Evolutionary conservation across 2,329 filamentous ascomycete species (phyloP).

Genomic region (Exophiala bonariae): DNA sequence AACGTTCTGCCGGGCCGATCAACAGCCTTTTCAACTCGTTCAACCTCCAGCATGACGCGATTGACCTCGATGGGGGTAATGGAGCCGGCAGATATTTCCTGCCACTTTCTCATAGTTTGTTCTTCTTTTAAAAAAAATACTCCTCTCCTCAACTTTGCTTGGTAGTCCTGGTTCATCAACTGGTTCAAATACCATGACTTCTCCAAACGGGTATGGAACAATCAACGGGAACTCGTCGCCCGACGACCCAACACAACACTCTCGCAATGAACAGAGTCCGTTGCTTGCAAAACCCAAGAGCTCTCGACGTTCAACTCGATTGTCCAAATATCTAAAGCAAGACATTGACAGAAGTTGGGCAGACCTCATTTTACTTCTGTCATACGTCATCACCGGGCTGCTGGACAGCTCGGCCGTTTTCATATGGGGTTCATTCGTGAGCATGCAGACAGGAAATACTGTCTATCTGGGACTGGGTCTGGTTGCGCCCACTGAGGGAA

Average conservation of each 20-base stretch:
- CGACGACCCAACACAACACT: slow-evolving; percentile 2
- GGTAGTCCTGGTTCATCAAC: too few relatives aligned
- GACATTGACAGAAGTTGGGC: slow-evolving; percentile 43
- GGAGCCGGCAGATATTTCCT: too few relatives aligned
- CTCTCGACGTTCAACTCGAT: not conserved
- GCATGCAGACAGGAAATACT: slow-evolving; percentile 85
- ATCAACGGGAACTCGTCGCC: slow-evolving; percentile 1
- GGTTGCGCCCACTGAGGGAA: slow-evolving; percentile 54
- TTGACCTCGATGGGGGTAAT: too few relatives aligned
- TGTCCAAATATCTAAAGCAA: slow-evolving; percentile 17
- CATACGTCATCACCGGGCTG: slow-evolving; percentile 75
- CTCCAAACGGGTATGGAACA: slow-evolving; percentile 17
- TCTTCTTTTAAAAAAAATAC: too few relatives aligned
- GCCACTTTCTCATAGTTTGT: too few relatives aligned
- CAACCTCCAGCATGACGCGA: too few relatives aligned
- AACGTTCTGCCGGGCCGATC: too few relatives aligned
- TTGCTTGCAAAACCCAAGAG: slow-evolving; percentile 6
- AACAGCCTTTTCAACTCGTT: too few relatives aligned
- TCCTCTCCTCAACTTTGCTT: too few relatives aligned
- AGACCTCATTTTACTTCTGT: slow-evolving; percentile 68
- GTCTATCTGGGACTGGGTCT: slow-evolving; percentile 76
- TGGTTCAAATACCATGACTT: slow-evolving; percentile 16
- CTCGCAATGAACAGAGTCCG: slow-evolving; percentile 11
- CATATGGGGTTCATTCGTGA: slow-evolving; percentile 78
- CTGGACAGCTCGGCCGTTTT: slow-evolving; percentile 75